Conservation (phyloP, 805 yeast genomes). For the Candida oleophila region DNA sequence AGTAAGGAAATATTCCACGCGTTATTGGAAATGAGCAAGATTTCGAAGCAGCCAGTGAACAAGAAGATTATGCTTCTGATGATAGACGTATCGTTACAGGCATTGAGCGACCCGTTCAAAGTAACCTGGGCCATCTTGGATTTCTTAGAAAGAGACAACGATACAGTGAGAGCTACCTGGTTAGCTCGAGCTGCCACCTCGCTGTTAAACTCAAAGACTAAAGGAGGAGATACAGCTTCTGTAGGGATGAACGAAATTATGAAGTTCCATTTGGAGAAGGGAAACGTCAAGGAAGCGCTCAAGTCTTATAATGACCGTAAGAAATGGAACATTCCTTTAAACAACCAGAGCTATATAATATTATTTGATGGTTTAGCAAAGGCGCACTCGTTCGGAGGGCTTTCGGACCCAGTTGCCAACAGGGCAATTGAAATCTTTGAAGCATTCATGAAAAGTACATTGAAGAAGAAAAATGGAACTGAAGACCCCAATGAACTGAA, state of each 20-base stretch:
- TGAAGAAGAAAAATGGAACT: slow-evolving; percentile 2
- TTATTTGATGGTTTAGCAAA: slow-evolving; percentile 37
- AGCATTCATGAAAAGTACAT: slow-evolving; percentile 7
- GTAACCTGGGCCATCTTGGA: slow-evolving; percentile 54
- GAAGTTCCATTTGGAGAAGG: slow-evolving; percentile 44
- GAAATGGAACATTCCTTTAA: slow-evolving; percentile 58
- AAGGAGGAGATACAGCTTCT: slow-evolving; percentile 39
- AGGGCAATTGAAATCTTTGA: slow-evolving; percentile 22
- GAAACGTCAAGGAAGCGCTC: slow-evolving; percentile 48
- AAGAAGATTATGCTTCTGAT: slow-evolving; percentile 49
- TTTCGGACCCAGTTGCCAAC: slow-evolving; percentile 17
- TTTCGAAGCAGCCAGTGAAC: slow-evolving; percentile 33
- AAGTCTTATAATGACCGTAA: slow-evolving; percentile 53
- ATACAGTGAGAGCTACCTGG: slow-evolving; percentile 50
- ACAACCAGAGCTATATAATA: slow-evolving; percentile 42
- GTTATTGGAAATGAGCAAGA: slow-evolving; percentile 22
- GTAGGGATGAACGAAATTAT: slow-evolving; percentile 66
- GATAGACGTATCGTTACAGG: slow-evolving; percentile 58
- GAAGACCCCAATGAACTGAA: not conserved
- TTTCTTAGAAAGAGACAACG: slow-evolving; percentile 49
- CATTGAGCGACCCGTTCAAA: slow-evolving; percentile 55
- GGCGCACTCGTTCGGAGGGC: slow-evolving; percentile 32
- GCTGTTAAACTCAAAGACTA: not conserved
- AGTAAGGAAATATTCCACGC: slow-evolving; percentile 28
- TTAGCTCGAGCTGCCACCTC: slow-evolving; percentile 45